Conservation (phyloP, 1,139 yeast species). For the Nadsonia commutata region DNA sequence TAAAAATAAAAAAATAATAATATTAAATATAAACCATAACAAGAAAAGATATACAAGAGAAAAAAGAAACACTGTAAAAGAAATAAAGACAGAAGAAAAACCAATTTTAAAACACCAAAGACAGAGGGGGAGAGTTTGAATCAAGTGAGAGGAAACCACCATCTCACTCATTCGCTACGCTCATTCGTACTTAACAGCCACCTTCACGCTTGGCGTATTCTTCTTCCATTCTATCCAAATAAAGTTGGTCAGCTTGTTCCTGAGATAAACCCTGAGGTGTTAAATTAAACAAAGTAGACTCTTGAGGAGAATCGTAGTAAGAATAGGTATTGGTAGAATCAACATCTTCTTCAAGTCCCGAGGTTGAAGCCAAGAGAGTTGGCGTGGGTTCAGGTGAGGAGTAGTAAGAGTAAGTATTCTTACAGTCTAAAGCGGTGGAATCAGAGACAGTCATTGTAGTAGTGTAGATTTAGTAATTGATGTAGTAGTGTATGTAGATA, state of each 20-base stretch:
- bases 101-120: no score
- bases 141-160: neutral
- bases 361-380: neutral
- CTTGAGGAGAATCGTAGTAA: neutral
- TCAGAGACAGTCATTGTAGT: neutral
- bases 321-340: neutral
- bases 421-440: neutral
- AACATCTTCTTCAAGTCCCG: neutral
- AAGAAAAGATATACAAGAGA: neutral
- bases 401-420: neutral
- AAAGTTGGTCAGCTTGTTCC: conserved; percentile 9
- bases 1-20: no score
- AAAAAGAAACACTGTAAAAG: neutral
- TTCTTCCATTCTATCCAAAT: conserved; percentile 15
- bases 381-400: neutral
- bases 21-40: no score
- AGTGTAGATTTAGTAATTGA: no score
- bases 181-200: conserved; percentile 12
- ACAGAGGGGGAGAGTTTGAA: no score
- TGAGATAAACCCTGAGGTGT: neutral
- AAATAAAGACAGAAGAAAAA: neutral
- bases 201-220: conserved; percentile 18
- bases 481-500: no score
- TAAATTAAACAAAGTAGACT: neutral
- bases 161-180: neutral